Conservation (phyloP, 257 asterid genomes). For the Thymus quinquecostatus region DNA sequence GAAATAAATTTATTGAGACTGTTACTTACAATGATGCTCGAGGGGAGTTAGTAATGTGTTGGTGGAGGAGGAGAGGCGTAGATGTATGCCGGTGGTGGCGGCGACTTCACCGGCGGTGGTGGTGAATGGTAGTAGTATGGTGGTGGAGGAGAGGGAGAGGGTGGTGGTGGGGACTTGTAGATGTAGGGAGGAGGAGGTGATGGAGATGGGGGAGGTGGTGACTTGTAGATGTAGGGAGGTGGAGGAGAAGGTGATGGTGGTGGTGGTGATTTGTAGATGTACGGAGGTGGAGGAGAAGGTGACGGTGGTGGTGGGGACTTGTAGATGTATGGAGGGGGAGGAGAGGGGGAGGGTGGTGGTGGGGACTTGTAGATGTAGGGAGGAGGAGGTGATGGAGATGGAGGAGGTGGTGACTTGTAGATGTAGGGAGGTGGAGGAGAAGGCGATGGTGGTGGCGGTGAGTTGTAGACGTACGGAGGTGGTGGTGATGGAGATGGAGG, state of each 20-base stretch:
- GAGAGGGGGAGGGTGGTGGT: constrained; percentile 34
- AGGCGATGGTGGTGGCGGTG: constrained; percentile 41
- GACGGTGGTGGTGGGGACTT: constrained; percentile 37
- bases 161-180: constrained; percentile 47
- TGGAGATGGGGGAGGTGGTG: constrained; percentile 29
- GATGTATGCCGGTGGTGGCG: constrained; percentile 48
- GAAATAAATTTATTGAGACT: background rate
- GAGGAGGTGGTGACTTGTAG: constrained; percentile 40
- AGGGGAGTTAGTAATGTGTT: constrained; percentile 32
- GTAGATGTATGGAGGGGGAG: constrained; percentile 29
- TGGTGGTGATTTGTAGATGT: constrained; percentile 30
- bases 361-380: constrained; percentile 36
- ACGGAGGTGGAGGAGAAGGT: background rate
- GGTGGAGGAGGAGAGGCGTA: constrained; percentile 63
- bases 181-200: constrained; percentile 33
- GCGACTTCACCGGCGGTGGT: constrained; percentile 57
- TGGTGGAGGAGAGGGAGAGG: constrained; percentile 35
- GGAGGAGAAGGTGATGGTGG: constrained; percentile 23
- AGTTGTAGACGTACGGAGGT: constrained; percentile 37
- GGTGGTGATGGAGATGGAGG: constrained; percentile 38
- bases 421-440: constrained; percentile 39
- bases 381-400: constrained; percentile 35
- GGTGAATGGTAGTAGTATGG: constrained; percentile 47
- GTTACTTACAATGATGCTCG: constrained; percentile 43
- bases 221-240: constrained; percentile 11